A percentile compares a stretch with the other conserved stretches of the same genome.
These are phyloP conservation scores for Microbotryum violaceum DNA, from an alignment of 1,284 basidiomycete species.

Conservation along the genomic window DNA sequence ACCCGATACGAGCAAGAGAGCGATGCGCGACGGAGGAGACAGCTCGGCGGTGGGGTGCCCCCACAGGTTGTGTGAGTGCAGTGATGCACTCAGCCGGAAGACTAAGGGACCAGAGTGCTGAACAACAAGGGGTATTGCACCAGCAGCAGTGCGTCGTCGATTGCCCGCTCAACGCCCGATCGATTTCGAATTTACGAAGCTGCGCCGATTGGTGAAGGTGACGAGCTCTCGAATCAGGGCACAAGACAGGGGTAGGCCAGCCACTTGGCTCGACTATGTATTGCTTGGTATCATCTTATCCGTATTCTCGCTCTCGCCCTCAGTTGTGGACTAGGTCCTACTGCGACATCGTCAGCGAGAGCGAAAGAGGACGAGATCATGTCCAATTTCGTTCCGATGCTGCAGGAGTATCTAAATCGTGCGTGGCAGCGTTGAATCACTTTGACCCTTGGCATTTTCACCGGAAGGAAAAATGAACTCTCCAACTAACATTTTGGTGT, in stretches of 20 bases:
- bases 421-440: neutral
- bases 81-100: no score
- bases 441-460: no score
- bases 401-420: slow-evolving; percentile 35
- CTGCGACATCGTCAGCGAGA: no score
- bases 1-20: slow-evolving; percentile 2
- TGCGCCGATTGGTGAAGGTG: neutral
- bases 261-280: neutral
- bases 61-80: neutral
- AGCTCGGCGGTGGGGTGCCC: neutral
- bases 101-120: no score
- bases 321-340: no score
- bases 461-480: neutral
- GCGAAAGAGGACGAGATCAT: slow-evolving; percentile 23
- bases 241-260: no score
- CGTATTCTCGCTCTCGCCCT: neutral
- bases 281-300: neutral
- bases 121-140: no score
- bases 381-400: slow-evolving; percentile 33
- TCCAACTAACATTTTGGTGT: neutral
- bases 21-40: neutral
- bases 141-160: no score
- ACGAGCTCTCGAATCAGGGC: neutral
- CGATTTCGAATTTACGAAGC: neutral
- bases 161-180: neutral